Conservation (phyloP, 441 rosid species). For the Oxalis stricta region DNA sequence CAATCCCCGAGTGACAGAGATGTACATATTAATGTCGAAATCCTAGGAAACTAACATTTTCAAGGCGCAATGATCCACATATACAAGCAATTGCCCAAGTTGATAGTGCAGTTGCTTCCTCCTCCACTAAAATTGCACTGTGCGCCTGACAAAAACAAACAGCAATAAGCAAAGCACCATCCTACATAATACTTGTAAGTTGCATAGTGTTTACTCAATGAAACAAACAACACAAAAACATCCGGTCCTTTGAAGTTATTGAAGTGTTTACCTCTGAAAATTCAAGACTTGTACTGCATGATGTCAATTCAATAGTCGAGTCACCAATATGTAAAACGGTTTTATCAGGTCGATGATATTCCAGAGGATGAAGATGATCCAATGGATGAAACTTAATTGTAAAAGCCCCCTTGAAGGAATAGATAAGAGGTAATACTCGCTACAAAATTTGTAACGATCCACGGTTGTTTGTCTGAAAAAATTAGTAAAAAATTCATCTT, state of each 20-base stretch:
- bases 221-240: background rate
- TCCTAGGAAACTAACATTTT: conserved; percentile 35
- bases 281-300: conserved; percentile 65
- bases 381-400: conserved; percentile 71
- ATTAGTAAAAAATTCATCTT: conserved; percentile 5
- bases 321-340: conserved; percentile 44
- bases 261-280: conserved; percentile 50
- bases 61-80: conserved; percentile 91
- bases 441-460: conserved; percentile 77
- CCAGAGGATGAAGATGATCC: conserved; percentile 81
- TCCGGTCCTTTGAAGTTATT: background rate
- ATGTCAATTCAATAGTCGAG: conserved; percentile 53
- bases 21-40: background rate
- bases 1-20: no score
- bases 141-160: conserved; percentile 45
- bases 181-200: background rate
- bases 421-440: conserved; percentile 55
- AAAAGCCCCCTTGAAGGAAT: conserved; percentile 72
- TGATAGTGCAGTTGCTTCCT: conserved; percentile 84
- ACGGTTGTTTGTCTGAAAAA: conserved; percentile 53
- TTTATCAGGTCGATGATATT: conserved; percentile 62
- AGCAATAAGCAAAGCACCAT: conserved; percentile 7
- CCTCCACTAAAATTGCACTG: conserved; percentile 62
- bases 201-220: background rate
- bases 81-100: conserved; percentile 83